These are phyloP conservation scores for Curvularia eragrostidis DNA, from an alignment of 2,329 filamentous ascomycete genomes.

Conservation along the genomic window DNA sequence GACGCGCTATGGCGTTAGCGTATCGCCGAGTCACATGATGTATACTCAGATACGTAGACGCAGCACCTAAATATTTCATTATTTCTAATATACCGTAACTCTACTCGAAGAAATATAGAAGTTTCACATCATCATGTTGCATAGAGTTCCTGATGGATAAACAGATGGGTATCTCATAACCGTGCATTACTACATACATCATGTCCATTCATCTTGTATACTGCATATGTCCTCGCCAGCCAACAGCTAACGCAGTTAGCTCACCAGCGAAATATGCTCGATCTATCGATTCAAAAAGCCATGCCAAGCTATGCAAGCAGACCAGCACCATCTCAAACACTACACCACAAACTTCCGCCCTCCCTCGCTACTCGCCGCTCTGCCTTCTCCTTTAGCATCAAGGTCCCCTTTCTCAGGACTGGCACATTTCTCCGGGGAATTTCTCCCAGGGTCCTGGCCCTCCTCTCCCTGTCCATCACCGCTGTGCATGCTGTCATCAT, in stretches of 20 bases:
- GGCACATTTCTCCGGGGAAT: conserved; percentile 11
- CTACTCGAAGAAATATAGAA: too few species aligned
- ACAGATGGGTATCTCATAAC: conserved; percentile 15
- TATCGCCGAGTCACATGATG: conserved; percentile 15
- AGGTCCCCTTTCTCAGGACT: conserved; percentile 11
- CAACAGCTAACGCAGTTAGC: neutral
- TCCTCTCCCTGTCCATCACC: conserved; percentile 16
- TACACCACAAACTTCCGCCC: conserved; percentile 3
- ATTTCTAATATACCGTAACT: neutral
- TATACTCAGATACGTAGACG: neutral
- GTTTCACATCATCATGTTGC: neutral
- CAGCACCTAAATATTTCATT: neutral
- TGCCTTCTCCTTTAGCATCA: neutral
- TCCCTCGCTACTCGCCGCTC: neutral
- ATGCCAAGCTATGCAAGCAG: neutral
- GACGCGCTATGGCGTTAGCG: conserved; percentile 15
- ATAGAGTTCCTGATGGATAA: neutral
- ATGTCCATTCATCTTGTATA: conserved; percentile 7
- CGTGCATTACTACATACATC: conserved; percentile 16
- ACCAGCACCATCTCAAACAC: neutral
- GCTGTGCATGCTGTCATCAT: conserved; percentile 32
- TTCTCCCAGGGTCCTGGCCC: conserved; percentile 11
- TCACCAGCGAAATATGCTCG: neutral
- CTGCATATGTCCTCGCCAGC: conserved; percentile 1
- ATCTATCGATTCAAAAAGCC: neutral